A percentile compares a stretch with the other conserved stretches of the same genome.
Evolutionary conservation across 176 grass and related monocot species (phyloP).

Genomic region (Chrysopogon serrulatus): DNA sequence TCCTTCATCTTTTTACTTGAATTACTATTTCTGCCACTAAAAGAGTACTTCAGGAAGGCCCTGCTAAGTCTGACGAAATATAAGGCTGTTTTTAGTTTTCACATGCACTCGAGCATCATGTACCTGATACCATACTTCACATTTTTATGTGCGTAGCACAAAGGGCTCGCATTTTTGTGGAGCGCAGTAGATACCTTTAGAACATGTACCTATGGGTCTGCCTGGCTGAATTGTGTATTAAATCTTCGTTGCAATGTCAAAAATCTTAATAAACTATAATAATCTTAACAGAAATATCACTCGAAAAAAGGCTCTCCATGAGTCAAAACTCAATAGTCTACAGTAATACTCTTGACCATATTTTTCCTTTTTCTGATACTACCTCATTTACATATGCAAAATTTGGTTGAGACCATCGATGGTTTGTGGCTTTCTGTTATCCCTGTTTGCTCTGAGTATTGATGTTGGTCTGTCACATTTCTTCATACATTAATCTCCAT

Average conservation of each 20-base stretch:
- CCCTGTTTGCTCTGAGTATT: not conserved
- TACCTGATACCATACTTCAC: not conserved
- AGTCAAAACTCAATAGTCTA: not conserved
- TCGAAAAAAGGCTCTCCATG: not conserved
- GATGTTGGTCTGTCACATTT: not conserved
- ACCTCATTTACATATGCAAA: slow-evolving; percentile 8
- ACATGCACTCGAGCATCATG: not conserved
- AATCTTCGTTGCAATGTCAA: not conserved
- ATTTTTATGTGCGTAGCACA: slow-evolving; percentile 28
- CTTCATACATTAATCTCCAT: not conserved
- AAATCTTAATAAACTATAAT: not conserved
- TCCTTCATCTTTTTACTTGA: not conserved
- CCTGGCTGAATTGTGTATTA: not conserved
- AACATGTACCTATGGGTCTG: not conserved
- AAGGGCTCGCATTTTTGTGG: slow-evolving; percentile 46
- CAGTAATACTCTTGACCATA: not conserved
- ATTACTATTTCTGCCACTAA: not conserved
- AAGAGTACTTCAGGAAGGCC: not conserved
- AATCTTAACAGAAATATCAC: not conserved
- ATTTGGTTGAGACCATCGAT: not conserved
- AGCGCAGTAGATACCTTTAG: slow-evolving; percentile 33
- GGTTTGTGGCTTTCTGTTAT: not conserved
- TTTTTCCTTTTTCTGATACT: not conserved
- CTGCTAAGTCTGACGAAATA: not conserved
- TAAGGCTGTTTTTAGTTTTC: not conserved